Conservation (phyloP, 2,329 filamentous ascomycete species). For the Whalleya microplaca region DNA sequence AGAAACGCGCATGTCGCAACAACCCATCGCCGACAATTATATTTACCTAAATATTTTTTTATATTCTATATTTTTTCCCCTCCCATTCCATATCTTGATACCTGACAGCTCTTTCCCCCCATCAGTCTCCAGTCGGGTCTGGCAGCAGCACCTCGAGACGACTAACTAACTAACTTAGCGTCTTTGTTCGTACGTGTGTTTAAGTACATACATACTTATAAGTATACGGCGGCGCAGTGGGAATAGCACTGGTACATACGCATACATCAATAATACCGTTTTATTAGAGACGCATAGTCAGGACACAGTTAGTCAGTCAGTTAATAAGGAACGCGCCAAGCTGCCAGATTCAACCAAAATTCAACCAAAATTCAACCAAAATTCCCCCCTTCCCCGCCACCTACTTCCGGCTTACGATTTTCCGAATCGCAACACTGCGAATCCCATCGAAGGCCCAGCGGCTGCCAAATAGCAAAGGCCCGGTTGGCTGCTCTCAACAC, state of each 20-base stretch:
- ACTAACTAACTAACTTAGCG: too few relatives aligned
- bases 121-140: conserved; percentile 1
- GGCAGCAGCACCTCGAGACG: not conserved
- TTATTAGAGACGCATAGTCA: too few relatives aligned
- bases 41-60: conserved; percentile 1
- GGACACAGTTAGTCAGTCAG: not conserved
- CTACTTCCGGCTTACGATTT: conserved; percentile 27
- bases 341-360: conserved; percentile 9
- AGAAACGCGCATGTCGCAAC: conserved; percentile 13
- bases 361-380: too few relatives aligned
- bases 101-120: not conserved
- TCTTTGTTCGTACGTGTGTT: too few relatives aligned
- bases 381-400: conserved; percentile 27
- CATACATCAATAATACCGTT: too few relatives aligned
- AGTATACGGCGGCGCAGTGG: not conserved
- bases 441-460: conserved; percentile 14
- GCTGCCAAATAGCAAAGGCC: not conserved
- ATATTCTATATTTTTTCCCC: conserved; percentile 2
- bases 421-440: conserved; percentile 25
- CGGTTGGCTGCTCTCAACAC: not conserved
- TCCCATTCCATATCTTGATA: not conserved
- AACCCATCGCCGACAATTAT: conserved; percentile 7
- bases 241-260: too few relatives aligned
- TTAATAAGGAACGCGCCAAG: conserved; percentile 27
- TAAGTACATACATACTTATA: too few relatives aligned